Evolutionary conservation across 2,329 filamentous ascomycete genomes (phyloP), one percentile per base, ranked within the genome.

Genomic region (Colletotrichum australisinense): DNA sequence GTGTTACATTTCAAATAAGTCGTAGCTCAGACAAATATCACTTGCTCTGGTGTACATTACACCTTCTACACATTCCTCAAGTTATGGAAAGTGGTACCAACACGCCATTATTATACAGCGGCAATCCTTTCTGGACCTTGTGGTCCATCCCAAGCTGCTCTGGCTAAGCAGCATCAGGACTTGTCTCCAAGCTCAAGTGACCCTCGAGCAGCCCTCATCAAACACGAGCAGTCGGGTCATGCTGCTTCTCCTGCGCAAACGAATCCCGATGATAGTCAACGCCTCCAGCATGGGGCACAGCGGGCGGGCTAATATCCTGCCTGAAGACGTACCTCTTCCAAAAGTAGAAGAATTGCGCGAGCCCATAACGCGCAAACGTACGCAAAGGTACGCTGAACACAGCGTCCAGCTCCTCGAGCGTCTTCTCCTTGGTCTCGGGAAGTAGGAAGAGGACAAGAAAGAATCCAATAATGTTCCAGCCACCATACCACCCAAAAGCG

Each of bases 401-500:
- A 14, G 62, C 63, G 9, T 85, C 82, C 7, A 85, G 80, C 75
- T 86, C 85, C 76, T 87, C 85, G 5, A 87, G 77, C 0, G 84
- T 86, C 74, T 82, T 83, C 52, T 83, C 84, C 71, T 85, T 85
- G 19, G 85, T 86, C 78, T 86, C 28, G 83, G 83, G 11, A 85
- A 84, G 76, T 76, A 84, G 83, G 35, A 85, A 76, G 6, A 84
- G 78, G 2, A 86, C 83, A 6, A 83, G 77, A 53, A 86, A 79
- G 76, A 85, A 88, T 7, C 86, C 86, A 4, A 85, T 69, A 0
- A 87, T 76, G 75, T 88, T 88, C 86, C 85, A 88, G 7, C 77
- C 83, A 1, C 84, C 86, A 70, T 88, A 88, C 82, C 84, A 88
- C 5, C 82, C 80, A 74, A 88, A 88, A 1, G 84, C 86, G 56